Evolutionary conservation across 257 asterid genomes (phyloP), one percentile per base, ranked within the genome.

Genomic region (Jacaranda mimosifolia): DNA sequence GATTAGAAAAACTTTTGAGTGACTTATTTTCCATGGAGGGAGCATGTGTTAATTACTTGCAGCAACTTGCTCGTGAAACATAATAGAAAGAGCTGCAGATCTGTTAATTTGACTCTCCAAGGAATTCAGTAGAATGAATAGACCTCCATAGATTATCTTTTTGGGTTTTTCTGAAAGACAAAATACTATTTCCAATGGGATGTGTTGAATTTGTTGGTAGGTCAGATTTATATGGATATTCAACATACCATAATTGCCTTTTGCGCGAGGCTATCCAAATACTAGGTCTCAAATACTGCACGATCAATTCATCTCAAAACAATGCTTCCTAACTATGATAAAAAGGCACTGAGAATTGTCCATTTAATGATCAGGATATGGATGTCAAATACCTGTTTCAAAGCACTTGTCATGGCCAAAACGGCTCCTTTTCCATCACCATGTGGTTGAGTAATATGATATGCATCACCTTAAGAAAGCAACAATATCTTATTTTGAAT

Each of bases 391-490:
- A 91, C 99, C 98, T 93, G 97, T 72, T 88, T 80, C 81, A 95
- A 73, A 77, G 99, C 97, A 75, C 96, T 94, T 42, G 86, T 80
- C 98, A 95, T 95, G 75, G 99, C 97, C 80, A 95, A 86, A 76
- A 88, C 19, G 62, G 99, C 98, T 63, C 99, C 99, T 88, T 92
- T 87, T 81, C 98, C 99, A 83, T 86, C 92, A 48, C 80, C 86
- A 63, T 91, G 97, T 42, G 99, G 99, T 85, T 93, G 96, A 65
- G 99, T 95, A 59, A 95, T 95, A 82, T 95, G 99, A 83, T 91
- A 79, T 43, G 98, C 98, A 79, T 93, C 98, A 70, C 98, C 99
- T 95, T 85, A 79, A 82, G 62, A 76, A 79, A 75, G 68, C 19
- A 71, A 74, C 7, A 40, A 68, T 7, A 55, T 35, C 71, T 9